Conservation (phyloP, 2,329 filamentous ascomycete genomes). For the Emergomyces orientalis region DNA sequence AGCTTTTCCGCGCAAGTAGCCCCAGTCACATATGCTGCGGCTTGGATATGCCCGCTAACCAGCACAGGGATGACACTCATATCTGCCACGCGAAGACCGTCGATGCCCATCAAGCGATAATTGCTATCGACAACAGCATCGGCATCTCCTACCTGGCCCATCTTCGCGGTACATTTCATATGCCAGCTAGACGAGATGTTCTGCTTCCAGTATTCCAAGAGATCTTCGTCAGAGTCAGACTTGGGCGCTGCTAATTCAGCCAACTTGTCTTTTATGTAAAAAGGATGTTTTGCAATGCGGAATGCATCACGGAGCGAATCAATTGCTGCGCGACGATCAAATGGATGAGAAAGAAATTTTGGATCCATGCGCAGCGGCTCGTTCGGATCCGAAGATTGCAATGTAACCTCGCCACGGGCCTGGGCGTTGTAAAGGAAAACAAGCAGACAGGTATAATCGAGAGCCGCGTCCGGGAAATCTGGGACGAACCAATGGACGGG, state of each 20-base stretch:
- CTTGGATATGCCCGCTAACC: slow-evolving; percentile 44
- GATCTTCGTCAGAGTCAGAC: slow-evolving; percentile 46
- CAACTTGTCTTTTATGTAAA: slow-evolving; percentile 39
- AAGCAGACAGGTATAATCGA: slow-evolving; percentile 38
- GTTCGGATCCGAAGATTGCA: slow-evolving; percentile 45
- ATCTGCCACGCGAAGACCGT: slow-evolving; percentile 35
- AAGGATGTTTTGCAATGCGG: slow-evolving; percentile 35
- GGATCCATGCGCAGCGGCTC: slow-evolving; percentile 47
- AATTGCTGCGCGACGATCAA: slow-evolving; percentile 45
- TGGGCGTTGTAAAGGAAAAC: slow-evolving; percentile 48
- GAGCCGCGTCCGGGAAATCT: slow-evolving; percentile 25
- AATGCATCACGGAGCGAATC: slow-evolving; percentile 41
- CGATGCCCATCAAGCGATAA: slow-evolving; percentile 32
- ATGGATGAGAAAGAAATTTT: slow-evolving; percentile 45
- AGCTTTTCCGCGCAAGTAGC: slow-evolving; percentile 45
- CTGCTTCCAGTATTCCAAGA: slow-evolving; percentile 41
- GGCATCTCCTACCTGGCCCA: slow-evolving; percentile 41
- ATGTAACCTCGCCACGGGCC: slow-evolving; percentile 42
- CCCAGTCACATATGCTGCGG: slow-evolving; percentile 47
- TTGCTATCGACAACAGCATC: slow-evolving; percentile 42
- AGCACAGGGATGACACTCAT: slow-evolving; percentile 37
- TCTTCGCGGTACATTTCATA: slow-evolving; percentile 49
- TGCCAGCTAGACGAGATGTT: slow-evolving; percentile 44
- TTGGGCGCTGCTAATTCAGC: slow-evolving; percentile 36
- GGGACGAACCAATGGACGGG: slow-evolving; percentile 37